phyloP scores from a whole-genome alignment of 441 rosid genomes.

The Brassica hybrid region DNA sequence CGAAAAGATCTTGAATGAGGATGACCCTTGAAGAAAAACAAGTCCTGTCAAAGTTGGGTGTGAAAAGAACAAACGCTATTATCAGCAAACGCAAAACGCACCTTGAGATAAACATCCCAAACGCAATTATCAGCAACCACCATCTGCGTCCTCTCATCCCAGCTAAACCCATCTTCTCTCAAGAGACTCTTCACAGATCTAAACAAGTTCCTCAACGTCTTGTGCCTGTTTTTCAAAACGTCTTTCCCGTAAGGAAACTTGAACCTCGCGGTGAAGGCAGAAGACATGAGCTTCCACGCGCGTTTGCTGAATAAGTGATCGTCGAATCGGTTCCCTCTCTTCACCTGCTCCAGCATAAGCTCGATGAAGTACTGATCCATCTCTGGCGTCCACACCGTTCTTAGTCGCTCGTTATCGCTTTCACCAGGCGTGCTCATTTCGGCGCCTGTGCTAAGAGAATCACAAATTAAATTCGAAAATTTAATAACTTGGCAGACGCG shows the following conservation, averaged over 20 bases:
- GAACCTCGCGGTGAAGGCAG: slow-evolving; percentile 69
- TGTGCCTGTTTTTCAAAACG: slow-evolving; percentile 73
- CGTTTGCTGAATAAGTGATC: slow-evolving; percentile 79
- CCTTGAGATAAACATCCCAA: slow-evolving; percentile 87
- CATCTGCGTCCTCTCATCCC: slow-evolving; percentile 74
- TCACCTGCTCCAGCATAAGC: slow-evolving; percentile 71
- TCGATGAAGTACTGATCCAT: slow-evolving; percentile 83
- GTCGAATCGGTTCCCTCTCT: slow-evolving; percentile 70
- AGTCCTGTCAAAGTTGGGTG: slow-evolving; percentile 4
- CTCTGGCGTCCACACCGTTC: slow-evolving; percentile 91
- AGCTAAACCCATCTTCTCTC: slow-evolving; percentile 61
- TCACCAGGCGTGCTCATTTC: background rate
- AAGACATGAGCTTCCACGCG: slow-evolving; percentile 84
- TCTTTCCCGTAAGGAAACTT: slow-evolving; percentile 70
- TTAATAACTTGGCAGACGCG: background rate
- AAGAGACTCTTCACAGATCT: slow-evolving; percentile 66
- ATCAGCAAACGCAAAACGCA: slow-evolving; percentile 40
- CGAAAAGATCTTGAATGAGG: slow-evolving; percentile 72
- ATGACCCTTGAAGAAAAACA: slow-evolving; percentile 46
- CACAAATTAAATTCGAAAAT: background rate
- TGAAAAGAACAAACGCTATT: background rate
- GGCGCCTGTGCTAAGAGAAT: background rate
- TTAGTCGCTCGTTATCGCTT: slow-evolving; percentile 51
- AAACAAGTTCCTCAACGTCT: slow-evolving; percentile 69
- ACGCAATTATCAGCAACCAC: slow-evolving; percentile 61